Percentiles rank a stretch among this genome's conserved stretches.
These are phyloP conservation scores for Phytophthora macrochlamydospora DNA, from an alignment of 352 stramenopile species.

Conservation along the genomic window DNA sequence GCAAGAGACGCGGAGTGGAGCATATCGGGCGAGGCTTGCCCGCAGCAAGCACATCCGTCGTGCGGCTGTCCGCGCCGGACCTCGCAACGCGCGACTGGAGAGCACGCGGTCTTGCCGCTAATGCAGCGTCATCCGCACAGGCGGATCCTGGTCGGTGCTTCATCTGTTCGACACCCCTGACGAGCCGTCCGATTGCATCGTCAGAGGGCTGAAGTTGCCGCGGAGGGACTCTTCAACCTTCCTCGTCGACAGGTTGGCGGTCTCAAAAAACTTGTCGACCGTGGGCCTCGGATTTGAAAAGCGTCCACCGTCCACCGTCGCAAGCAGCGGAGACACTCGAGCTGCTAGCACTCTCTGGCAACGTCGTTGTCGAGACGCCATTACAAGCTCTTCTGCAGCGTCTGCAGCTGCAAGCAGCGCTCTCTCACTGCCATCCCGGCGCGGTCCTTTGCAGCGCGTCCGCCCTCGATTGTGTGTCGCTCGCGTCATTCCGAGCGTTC, in stretches of 20 bases:
- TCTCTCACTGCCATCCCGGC: slow-evolving; percentile 7
- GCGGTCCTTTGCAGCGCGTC: background rate
- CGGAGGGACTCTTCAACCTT: background rate
- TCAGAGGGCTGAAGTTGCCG: background rate
- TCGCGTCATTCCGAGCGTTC: background rate
- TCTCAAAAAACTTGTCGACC: slow-evolving; percentile 6
- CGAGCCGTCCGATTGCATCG: background rate
- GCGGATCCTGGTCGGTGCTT: background rate
- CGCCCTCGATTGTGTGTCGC: background rate
- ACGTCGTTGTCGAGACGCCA: no score
- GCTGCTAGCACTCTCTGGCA: background rate
- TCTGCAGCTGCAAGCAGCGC: background rate
- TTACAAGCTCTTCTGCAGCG: background rate
- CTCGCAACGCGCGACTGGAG: background rate
- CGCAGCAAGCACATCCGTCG: background rate
- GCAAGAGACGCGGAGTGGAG: slow-evolving; percentile 14
- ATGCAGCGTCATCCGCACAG: background rate
- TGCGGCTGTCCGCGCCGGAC: slow-evolving; percentile 1
- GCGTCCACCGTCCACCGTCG: no score
- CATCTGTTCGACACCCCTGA: background rate
- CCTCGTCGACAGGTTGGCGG: slow-evolving; percentile 17
- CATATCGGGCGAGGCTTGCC: no score
- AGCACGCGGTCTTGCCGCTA: background rate
- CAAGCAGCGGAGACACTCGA: background rate
- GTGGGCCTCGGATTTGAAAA: background rate